These are phyloP conservation scores for Zelopaecilomyces penicillatus DNA, from an alignment of 2,329 filamentous ascomycete species.

Conservation along the genomic window DNA sequence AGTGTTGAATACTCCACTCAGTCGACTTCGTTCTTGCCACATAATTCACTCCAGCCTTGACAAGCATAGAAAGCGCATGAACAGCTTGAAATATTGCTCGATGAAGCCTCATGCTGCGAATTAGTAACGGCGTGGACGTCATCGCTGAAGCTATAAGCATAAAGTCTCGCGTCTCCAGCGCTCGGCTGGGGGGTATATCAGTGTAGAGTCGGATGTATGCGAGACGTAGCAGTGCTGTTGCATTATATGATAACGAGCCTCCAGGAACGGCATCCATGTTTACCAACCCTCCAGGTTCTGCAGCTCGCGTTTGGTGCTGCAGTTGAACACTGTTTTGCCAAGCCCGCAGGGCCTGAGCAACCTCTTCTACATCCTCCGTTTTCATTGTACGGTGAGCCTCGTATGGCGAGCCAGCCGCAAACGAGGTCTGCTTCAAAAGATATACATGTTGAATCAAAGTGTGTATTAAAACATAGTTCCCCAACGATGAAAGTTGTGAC, in stretches of 20 bases:
- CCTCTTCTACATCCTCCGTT: slow-evolving; percentile 48
- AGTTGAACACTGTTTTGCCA: slow-evolving; percentile 54
- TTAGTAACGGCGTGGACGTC: slow-evolving; percentile 47
- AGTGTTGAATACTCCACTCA: slow-evolving; percentile 57
- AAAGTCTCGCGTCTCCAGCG: slow-evolving; percentile 57
- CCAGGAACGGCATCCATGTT: slow-evolving; percentile 44
- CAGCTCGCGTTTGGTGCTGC: slow-evolving; percentile 41
- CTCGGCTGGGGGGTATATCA: slow-evolving; percentile 53
- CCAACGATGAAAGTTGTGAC: slow-evolving; percentile 48
- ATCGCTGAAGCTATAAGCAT: slow-evolving; percentile 53
- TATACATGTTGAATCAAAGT: slow-evolving; percentile 66
- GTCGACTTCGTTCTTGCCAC: slow-evolving; percentile 52
- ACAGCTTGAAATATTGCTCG: slow-evolving; percentile 59
- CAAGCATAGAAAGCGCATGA: slow-evolving; percentile 59
- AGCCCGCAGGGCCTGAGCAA: slow-evolving; percentile 45
- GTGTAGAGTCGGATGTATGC: slow-evolving; percentile 60
- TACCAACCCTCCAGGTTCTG: slow-evolving; percentile 37
- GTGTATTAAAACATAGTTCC: slow-evolving; percentile 65
- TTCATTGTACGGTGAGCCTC: slow-evolving; percentile 43
- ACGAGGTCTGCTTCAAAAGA: slow-evolving; percentile 55
- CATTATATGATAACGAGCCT: slow-evolving; percentile 58
- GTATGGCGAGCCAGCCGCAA: slow-evolving; percentile 40
- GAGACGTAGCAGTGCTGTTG: slow-evolving; percentile 50
- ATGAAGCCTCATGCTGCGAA: slow-evolving; percentile 51
- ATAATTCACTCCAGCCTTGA: slow-evolving; percentile 55